Evolutionary conservation across 306 rosid genomes (phyloP), one percentile per base, ranked within the genome.

Genomic region (Cucumis melo): DNA sequence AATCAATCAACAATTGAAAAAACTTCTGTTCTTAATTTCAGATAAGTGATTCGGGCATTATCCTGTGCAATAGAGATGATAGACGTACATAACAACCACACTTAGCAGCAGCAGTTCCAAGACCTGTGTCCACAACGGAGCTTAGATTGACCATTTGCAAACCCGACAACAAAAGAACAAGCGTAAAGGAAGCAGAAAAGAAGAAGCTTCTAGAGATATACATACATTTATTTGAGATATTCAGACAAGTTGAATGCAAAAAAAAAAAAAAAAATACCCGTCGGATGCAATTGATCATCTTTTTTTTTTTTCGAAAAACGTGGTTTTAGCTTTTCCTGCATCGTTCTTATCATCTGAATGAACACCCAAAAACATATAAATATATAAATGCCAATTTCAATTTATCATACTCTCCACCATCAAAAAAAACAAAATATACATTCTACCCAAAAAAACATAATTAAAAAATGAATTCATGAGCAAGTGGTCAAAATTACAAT

Each of bases 41-140:
- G 91, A 84, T 48, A 77, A 80, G 55, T 83, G 84, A 79, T 0
- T 20, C 39, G 75, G 36, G 74, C 23, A 73, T 51, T 73, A 51
- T 71, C 23, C 58, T 27, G 19, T 29, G 76, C 76, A 51, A 73
- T 73, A 73, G 76, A 73, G 76, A 73, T 73, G 76, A 73, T 73
- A 48, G 76, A 27, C 10, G 60, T 73, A 73, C 59, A 71, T 71
- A 71, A 72, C 12, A 73, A 23, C 10, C 76, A 50, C 1, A 50
- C 76, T 73, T 73, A 50, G 60, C 57, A 50, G 42, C 36, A 50
- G 42, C 36, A 50, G 15, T 50, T 48, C 56, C 60, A 27, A 29
- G 14, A 66, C 36, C 55, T 20, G 42, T n/a, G 58, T 46, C 38
- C 75, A 70, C 39, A 70, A 39, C 0, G 59, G 76, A 73, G 76